These are phyloP conservation scores for Penicillium tannophilum DNA, from an alignment of 495 filamentous ascomycete species.

Conservation along the genomic window DNA sequence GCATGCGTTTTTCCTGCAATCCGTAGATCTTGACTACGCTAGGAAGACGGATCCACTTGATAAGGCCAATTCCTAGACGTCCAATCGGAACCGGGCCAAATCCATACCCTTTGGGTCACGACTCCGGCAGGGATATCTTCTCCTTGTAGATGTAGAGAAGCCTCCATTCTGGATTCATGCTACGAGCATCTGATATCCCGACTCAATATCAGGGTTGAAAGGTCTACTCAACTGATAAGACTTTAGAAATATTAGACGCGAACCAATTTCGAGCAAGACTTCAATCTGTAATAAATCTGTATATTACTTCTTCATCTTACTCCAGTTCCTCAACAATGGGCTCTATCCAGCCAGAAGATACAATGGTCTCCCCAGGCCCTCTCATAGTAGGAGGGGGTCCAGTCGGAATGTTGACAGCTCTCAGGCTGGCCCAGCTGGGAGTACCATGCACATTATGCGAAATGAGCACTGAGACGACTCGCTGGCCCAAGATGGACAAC, in stretches of 20 bases:
- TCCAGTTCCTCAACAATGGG: not conserved
- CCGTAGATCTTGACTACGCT: not conserved
- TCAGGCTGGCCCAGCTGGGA: not conserved
- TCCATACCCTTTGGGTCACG: not conserved
- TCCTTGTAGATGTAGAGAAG: not conserved
- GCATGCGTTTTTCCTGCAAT: not conserved
- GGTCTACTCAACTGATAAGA: not conserved
- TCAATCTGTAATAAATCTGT: not conserved
- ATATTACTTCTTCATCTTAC: not conserved
- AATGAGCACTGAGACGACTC: slow-evolving; percentile 25
- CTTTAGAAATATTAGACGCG: not conserved
- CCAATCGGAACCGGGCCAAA: not conserved
- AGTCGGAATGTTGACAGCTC: not conserved
- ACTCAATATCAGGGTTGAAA: not conserved
- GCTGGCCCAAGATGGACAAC: slow-evolving; percentile 29
- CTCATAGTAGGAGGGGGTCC: not conserved
- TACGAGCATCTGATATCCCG: not conserved
- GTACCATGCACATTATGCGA: slow-evolving; percentile 5
- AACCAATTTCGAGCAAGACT: not conserved
- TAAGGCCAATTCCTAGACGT: not conserved
- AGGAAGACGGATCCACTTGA: not conserved
- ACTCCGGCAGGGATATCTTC: not conserved
- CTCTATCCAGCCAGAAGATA: not conserved
- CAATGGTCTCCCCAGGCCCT: not conserved
- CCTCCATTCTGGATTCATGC: not conserved